A percentile compares a stretch with the other conserved stretches of the same genome.
Evolutionary conservation across 495 filamentous ascomycete species (phyloP).

Genomic region (Talaromyces ruber): DNA sequence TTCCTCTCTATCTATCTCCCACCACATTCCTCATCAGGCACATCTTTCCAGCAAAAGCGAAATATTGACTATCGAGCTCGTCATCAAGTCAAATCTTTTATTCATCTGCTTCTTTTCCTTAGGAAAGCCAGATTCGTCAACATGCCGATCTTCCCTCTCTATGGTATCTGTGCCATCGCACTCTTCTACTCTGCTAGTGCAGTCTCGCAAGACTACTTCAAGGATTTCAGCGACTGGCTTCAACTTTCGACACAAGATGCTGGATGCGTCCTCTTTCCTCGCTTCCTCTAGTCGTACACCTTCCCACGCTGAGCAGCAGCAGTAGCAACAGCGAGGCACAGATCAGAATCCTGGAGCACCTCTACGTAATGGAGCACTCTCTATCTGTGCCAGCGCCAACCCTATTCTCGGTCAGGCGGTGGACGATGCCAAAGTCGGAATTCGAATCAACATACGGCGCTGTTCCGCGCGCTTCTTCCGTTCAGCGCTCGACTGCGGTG

Average conservation of each 20-base stretch:
- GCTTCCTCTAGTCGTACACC: background rate
- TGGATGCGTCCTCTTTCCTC: background rate
- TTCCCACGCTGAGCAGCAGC: background rate
- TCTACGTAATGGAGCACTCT: background rate
- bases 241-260: background rate
- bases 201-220: background rate
- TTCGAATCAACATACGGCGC: background rate
- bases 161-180: background rate
- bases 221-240: background rate
- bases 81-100: background rate
- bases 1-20: conserved; percentile 5
- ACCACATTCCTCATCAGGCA: background rate
- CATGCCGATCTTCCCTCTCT: background rate
- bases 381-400: background rate
- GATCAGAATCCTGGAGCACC: background rate
- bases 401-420: background rate
- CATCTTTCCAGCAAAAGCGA: background rate
- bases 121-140: background rate
- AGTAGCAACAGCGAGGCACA: background rate
- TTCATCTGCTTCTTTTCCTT: background rate
- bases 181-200: background rate
- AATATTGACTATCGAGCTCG: background rate
- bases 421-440: background rate
- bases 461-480: background rate
- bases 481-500: background rate